Base-by-base conservation (phyloP, 495 filamentous ascomycete species). In the Aspergillus incahuasiensis region DNA sequence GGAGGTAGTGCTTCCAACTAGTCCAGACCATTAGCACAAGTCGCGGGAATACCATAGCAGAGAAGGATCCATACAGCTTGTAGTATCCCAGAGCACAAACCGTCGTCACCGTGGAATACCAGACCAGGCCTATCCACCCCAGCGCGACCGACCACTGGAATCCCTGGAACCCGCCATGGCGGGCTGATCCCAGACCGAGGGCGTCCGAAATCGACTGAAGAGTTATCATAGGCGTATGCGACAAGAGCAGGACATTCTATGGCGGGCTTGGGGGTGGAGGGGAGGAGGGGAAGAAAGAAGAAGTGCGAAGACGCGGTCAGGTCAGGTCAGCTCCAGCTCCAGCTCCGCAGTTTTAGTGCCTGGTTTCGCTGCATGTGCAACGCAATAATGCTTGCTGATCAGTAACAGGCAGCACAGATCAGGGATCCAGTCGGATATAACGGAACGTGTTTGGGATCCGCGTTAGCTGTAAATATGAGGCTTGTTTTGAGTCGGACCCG, bases 21-120 rank as follows among this genome's bases (percentile, higher is more conserved):
- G 52, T 44, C 54, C 59, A 56, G 55, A 24, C 54, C 6, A 8
- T 35, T 50, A 56, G 47, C 24, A 43, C 18, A 28, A 13, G 8
- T 6, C 32, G 20, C 22, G 22, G 18, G 1, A 28, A 38, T n/a
- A n/a, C n/a, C n/a, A 38, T 15, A 12, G 28, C 6, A 20, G 11
- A 55, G 34, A 34, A 50, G 47, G 40, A 9, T 3, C 8, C 74
- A 48, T 75, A 88, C 85, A 87, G 75, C 66, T 85, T 82, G 42
- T 70, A 70, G 62, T 81, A 79, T 15, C 85, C 85, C 58, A 86
- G 66, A 20, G 69, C 67, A 63, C 82, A 83, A 39, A 88, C 81
- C 22, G 66, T 50, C 56, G 78, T 66, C 50, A 87, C 78, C 30
- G 68, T 63, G 39, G 74, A 52, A 58, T 81, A 87, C 85, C 85